Evolutionary conservation across 1,139 yeast species (phyloP).

Genomic region (Diutina sp.): DNA sequence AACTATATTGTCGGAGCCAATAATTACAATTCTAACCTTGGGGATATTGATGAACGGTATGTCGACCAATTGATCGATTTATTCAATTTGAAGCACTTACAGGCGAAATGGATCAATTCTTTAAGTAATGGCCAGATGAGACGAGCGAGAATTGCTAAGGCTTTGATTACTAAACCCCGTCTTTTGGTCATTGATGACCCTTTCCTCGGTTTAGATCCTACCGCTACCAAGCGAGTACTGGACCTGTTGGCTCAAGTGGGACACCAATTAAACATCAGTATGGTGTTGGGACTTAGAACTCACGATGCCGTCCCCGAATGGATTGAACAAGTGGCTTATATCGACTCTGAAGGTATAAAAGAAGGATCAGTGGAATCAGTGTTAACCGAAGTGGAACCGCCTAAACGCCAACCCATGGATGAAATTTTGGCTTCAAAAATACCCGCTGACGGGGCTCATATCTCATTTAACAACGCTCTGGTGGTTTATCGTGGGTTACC

Average conservation of each 20-base stretch:
- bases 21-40: conserved; percentile 24
- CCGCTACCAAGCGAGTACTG: conserved; percentile 50
- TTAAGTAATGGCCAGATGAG: conserved; percentile 90
- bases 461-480: conserved; percentile 52
- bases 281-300: conserved; percentile 62
- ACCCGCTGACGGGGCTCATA: conserved; percentile 5
- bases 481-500: conserved; percentile 55
- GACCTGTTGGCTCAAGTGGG: conserved; percentile 18
- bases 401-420: background rate
- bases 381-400: background rate
- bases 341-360: conserved; percentile 33
- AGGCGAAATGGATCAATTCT: conserved; percentile 70
- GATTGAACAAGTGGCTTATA: conserved; percentile 61
- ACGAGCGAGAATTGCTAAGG: conserved; percentile 74
- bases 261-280: conserved; percentile 14
- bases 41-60: conserved; percentile 12
- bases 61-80: conserved; percentile 31
- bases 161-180: conserved; percentile 52
- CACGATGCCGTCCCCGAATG: conserved; percentile 72
- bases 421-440: background rate
- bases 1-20: conserved; percentile 43
- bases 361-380: background rate
- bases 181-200: conserved; percentile 79
- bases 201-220: conserved; percentile 79
- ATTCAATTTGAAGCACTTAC: conserved; percentile 44